Conservation (phyloP, 768 basidiomycete species). For the Sporobolomyces phaffii region DNA sequence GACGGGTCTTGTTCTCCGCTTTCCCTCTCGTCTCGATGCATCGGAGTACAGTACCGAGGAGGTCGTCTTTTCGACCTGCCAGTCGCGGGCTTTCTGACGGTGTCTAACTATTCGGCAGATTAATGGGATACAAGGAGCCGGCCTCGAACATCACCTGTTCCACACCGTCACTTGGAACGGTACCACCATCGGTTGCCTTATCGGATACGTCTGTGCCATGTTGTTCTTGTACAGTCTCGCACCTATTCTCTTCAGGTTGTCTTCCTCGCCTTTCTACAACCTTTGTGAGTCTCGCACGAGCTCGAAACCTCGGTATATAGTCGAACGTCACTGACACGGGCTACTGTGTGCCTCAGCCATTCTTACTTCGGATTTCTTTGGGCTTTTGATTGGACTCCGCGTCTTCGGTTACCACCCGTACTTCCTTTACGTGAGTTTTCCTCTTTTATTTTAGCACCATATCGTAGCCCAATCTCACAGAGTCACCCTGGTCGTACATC, state of each 20-base stretch:
- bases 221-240: constrained; percentile 39
- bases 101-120: background rate
- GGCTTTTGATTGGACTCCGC: constrained; percentile 26
- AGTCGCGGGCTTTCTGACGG: too few relatives aligned
- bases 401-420: constrained; percentile 39
- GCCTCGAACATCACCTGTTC: constrained; percentile 37
- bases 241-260: constrained; percentile 35
- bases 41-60: too few relatives aligned
- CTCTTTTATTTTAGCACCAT: too few relatives aligned
- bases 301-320: constrained; percentile 7
- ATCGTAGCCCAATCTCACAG: too few relatives aligned
- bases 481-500: too few relatives aligned
- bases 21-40: background rate
- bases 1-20: background rate
- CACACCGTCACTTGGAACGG: constrained; percentile 38
- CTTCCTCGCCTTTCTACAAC: constrained; percentile 40
- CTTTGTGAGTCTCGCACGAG: constrained; percentile 24
- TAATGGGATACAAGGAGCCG: constrained; percentile 39
- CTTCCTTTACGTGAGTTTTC: constrained; percentile 41
- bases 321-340: background rate
- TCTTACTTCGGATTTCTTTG: constrained; percentile 36
- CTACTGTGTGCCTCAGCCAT: constrained; percentile 22
- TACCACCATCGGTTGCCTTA: constrained; percentile 35
- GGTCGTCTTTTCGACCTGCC: too few relatives aligned
- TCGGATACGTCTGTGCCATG: constrained; percentile 39